phyloP scores from a whole-genome alignment of 129 eudicot genomes.

The Tagetes patula region DNA sequence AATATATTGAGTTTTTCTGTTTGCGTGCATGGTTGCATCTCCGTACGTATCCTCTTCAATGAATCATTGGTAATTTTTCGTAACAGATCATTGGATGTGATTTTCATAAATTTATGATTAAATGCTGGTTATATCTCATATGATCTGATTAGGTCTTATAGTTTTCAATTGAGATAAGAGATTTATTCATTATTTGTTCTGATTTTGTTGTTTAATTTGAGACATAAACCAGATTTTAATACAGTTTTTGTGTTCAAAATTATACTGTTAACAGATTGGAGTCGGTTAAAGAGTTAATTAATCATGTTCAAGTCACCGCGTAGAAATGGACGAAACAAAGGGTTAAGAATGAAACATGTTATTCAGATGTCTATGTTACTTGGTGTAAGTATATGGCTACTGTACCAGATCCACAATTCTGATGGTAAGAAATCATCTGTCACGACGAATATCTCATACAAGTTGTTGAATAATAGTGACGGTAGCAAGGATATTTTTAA shows the following conservation, averaged over 20 bases:
- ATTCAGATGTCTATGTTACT: constrained; percentile 49
- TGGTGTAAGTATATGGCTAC: constrained; percentile 70
- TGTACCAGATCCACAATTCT: constrained; percentile 75
- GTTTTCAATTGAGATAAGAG: neutral
- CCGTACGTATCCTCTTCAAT: neutral
- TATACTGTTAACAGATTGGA: constrained; percentile 8
- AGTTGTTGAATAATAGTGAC: constrained; percentile 39
- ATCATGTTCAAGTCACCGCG: constrained; percentile 81
- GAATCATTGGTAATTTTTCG: constrained; percentile 19
- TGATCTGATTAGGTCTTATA: neutral
- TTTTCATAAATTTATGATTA: neutral
- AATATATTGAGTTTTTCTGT: neutral
- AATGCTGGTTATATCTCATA: constrained; percentile 12
- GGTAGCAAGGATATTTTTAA: constrained; percentile 21
- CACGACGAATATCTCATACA: constrained; percentile 27
- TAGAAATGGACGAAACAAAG: constrained; percentile 61
- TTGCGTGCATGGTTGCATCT: neutral
- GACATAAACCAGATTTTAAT: neutral
- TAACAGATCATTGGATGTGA: neutral
- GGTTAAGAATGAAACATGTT: constrained; percentile 69
- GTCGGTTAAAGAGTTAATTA: constrained; percentile 8
- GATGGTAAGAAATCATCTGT: constrained; percentile 38
- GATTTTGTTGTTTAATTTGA: neutral
- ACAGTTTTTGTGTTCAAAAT: neutral
- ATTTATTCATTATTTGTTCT: neutral